Conservation (phyloP, 768 basidiomycete species). For the Kwoniella bestiolae region DNA sequence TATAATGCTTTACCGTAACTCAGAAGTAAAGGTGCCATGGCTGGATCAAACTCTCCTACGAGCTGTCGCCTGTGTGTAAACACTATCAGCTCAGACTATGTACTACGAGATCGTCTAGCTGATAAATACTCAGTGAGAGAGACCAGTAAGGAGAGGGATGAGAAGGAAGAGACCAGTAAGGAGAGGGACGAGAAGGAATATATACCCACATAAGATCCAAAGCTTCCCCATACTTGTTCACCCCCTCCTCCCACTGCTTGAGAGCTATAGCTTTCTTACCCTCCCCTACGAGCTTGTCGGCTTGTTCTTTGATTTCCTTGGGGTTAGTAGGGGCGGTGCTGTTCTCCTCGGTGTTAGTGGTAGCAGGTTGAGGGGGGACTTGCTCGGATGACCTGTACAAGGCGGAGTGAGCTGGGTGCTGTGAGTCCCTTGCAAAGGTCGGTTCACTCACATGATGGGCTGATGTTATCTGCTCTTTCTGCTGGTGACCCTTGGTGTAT, state of each 20-base stretch:
- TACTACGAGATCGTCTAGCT: too few species aligned
- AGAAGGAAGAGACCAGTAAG: too few species aligned
- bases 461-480: neutral
- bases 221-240: conserved; percentile 54
- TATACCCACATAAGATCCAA: conserved; percentile 52
- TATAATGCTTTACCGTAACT: conserved; percentile 90
- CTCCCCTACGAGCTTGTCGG: conserved; percentile 48
- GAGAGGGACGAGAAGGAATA: too few species aligned
- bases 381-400: conserved; percentile 10
- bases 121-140: too few species aligned
- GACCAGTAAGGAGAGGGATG: too few species aligned
- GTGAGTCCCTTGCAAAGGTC: neutral
- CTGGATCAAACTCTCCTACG: conserved; percentile 77
- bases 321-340: neutral
- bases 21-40: conserved; percentile 85
- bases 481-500: neutral
- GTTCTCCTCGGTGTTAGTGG: neutral
- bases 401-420: neutral
- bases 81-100: too few species aligned
- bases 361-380: neutral
- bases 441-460: conserved; percentile 2
- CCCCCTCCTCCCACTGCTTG: conserved; percentile 55
- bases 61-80: conserved; percentile 39
- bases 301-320: conserved; percentile 22
- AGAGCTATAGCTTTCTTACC: conserved; percentile 56